These are phyloP conservation scores for Gastrodia elata DNA, from an alignment of 106 monocot genomes.

Conservation along the genomic window DNA sequence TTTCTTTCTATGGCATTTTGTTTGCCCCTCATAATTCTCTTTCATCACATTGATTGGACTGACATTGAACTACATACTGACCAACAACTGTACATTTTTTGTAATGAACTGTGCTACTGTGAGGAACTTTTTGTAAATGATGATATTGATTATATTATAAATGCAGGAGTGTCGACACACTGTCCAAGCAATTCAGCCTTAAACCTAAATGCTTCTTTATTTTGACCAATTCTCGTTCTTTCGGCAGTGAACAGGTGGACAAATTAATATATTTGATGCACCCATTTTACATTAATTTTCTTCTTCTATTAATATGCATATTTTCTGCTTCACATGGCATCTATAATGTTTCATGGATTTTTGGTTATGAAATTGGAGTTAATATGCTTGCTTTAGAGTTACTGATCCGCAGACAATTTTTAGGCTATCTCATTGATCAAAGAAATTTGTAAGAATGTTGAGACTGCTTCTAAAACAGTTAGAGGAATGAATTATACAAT, in stretches of 20 bases:
- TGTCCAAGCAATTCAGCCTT: conserved; percentile 59
- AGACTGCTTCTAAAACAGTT: conserved; percentile 66
- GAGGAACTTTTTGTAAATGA: neutral
- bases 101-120: neutral
- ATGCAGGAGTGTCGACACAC: conserved; percentile 66
- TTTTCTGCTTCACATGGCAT: neutral
- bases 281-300: neutral
- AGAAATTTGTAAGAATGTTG: conserved; percentile 82
- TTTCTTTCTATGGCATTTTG: neutral
- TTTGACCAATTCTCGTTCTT: conserved; percentile 85
- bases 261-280: conserved; percentile 4
- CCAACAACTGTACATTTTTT: neutral
- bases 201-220: conserved; percentile 73
- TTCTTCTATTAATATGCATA: neutral
- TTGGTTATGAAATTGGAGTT: neutral
- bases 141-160: neutral
- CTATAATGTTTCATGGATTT: neutral
- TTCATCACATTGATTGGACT: neutral
- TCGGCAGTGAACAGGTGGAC: conserved; percentile 78
- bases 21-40: neutral
- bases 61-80: neutral
- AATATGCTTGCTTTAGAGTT: neutral
- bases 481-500: conserved; percentile 58
- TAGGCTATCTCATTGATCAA: conserved; percentile 68
- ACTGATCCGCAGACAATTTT: neutral